Conservation (phyloP, 108 stramenopile genomes). For the Skeletonema menzelii region DNA sequence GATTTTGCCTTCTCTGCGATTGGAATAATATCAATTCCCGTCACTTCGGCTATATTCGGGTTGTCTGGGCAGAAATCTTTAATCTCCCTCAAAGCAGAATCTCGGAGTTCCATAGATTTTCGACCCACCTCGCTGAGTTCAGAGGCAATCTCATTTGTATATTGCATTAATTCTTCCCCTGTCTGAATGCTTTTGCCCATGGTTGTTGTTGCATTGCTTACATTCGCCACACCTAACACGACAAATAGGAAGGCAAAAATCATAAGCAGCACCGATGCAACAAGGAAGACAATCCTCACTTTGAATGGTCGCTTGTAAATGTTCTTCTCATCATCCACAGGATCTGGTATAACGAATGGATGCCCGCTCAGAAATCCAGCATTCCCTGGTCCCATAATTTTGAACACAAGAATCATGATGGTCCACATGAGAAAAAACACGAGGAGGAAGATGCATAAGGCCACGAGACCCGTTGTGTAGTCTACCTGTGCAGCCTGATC, state of each 20-base stretch:
- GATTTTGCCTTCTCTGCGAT: conserved; percentile 26
- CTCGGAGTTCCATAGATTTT: conserved; percentile 18
- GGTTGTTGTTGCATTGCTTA: conserved; percentile 30
- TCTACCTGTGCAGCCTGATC: conserved; percentile 22
- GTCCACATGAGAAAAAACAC: conserved; percentile 41
- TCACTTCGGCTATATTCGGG: conserved; percentile 15
- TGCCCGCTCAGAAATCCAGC: conserved; percentile 42
- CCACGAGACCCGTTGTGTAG: conserved; percentile 37
- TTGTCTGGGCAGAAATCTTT: conserved; percentile 42
- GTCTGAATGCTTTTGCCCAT: conserved; percentile 6
- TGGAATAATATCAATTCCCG: conserved; percentile 24
- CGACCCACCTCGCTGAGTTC: conserved; percentile 32
- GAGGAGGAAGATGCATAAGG: conserved; percentile 26
- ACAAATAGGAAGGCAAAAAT: conserved; percentile 30
- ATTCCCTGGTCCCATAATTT: conserved; percentile 41
- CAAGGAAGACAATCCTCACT: conserved; percentile 33
- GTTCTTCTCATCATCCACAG: conserved; percentile 28
- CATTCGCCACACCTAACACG: conserved; percentile 30
- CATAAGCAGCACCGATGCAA: conserved; percentile 29
- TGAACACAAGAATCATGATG: conserved; percentile 17
- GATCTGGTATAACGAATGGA: conserved; percentile 38
- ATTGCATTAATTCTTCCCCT: conserved; percentile 6
- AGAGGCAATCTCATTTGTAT: conserved; percentile 20
- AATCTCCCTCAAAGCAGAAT: conserved; percentile 25
- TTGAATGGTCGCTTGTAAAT: conserved; percentile 34